Percentiles rank a stretch among this genome's conserved stretches.
Evolutionary conservation across 257 asterid species (phyloP).

Genomic region (Petunia secreta): DNA sequence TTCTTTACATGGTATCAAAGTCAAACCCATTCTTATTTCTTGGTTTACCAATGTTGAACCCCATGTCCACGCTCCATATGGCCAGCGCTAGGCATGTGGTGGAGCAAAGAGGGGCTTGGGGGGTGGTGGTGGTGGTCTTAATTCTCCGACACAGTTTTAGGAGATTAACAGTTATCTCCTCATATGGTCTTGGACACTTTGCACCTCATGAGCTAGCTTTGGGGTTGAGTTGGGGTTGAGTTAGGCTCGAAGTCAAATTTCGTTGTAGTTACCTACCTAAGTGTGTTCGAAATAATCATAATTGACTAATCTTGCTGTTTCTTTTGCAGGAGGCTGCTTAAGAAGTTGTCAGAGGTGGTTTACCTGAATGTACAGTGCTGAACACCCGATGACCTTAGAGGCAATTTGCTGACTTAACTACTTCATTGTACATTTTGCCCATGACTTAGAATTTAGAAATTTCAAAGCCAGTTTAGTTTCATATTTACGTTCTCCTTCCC

Average conservation of each 20-base stretch:
- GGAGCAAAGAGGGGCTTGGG: neutral
- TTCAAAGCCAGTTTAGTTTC: slow-evolving; percentile 12
- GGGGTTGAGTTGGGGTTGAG: slow-evolving; percentile 1
- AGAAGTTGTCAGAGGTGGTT: slow-evolving; percentile 31
- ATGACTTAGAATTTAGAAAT: slow-evolving; percentile 34
- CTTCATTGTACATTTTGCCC: slow-evolving; percentile 28
- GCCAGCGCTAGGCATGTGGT: neutral
- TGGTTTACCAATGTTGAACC: neutral
- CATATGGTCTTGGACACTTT: neutral
- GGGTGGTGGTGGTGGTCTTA: too few species aligned
- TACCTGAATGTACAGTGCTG: slow-evolving; percentile 40
- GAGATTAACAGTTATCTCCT: neutral
- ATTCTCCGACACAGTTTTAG: too few species aligned
- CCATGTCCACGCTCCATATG: neutral
- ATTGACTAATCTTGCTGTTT: neutral
- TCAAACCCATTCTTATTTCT: neutral
- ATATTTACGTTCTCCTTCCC: neutral
- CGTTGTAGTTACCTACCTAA: too few species aligned
- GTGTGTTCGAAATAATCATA: neutral
- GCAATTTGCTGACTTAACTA: slow-evolving; percentile 29
- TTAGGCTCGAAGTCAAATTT: neutral
- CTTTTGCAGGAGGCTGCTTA: slow-evolving; percentile 36
- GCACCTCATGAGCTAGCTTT: neutral
- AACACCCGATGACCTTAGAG: slow-evolving; percentile 32
- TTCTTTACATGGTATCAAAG: neutral